Percentiles rank a stretch among this genome's conserved stretches.
These are phyloP conservation scores for Gracilaria domingensis DNA, from an alignment of 23 red algal species.

Conservation along the genomic window DNA sequence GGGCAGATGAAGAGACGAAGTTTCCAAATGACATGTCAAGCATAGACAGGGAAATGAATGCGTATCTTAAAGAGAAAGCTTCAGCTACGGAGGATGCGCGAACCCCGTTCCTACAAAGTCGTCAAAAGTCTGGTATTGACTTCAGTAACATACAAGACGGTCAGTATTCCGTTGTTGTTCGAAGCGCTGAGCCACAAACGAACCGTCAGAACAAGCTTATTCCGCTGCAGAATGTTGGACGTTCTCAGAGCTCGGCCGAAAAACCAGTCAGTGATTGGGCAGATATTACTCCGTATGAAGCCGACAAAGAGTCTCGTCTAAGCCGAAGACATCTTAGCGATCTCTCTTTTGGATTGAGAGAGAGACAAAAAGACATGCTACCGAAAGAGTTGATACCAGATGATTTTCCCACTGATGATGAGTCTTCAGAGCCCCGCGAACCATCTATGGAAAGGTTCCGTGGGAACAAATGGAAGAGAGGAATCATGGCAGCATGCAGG, in stretches of 20 bases:
- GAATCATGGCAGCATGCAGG: slow-evolving; percentile 19
- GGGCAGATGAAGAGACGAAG: neutral
- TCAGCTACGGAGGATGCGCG: neutral
- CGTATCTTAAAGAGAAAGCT: neutral
- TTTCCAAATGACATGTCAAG: neutral
- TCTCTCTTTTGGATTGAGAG: slow-evolving; percentile 42
- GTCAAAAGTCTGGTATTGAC: neutral
- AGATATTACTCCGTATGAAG: slow-evolving; percentile 44
- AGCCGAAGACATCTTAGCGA: slow-evolving; percentile 60
- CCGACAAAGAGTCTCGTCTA: slow-evolving; percentile 18
- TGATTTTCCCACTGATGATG: slow-evolving; percentile 23
- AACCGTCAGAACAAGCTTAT: slow-evolving; percentile 26
- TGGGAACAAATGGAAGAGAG: slow-evolving; percentile 27
- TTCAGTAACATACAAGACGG: neutral
- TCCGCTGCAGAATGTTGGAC: slow-evolving; percentile 29
- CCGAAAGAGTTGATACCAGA: slow-evolving; percentile 40
- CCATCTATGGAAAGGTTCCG: neutral
- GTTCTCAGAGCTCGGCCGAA: slow-evolving; percentile 52
- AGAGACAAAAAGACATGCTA: slow-evolving; percentile 45
- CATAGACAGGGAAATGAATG: neutral
- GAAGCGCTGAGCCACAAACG: neutral
- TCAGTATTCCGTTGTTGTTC: neutral
- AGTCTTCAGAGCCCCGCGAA: neutral
- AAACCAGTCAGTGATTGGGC: slow-evolving; percentile 45
- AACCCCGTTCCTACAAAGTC: neutral